A percentile compares a stretch with the other conserved stretches of the same genome.
Evolutionary conservation across 345 rosid genomes (phyloP).

Genomic region (Syzygium aromaticum): DNA sequence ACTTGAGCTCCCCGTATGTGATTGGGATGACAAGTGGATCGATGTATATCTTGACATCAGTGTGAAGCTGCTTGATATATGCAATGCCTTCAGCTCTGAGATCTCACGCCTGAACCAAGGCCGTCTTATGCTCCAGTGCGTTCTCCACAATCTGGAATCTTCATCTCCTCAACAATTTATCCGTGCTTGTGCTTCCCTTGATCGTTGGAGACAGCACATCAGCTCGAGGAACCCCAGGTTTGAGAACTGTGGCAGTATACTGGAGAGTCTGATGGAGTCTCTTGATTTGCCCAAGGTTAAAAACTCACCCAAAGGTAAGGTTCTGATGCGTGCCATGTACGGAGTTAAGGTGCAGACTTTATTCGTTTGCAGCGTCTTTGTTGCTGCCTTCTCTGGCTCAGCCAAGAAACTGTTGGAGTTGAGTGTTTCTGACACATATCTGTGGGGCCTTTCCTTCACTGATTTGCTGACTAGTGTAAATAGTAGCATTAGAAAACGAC

Average conservation of each 20-base stretch:
- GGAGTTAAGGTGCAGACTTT: conserved; percentile 80
- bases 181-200: conserved; percentile 54
- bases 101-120: conserved; percentile 68
- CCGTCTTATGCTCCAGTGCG: conserved; percentile 66
- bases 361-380: conserved; percentile 62
- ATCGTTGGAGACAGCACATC: conserved; percentile 71
- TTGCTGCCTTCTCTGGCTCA: conserved; percentile 71
- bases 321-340: conserved; percentile 80
- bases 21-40: conserved; percentile 93
- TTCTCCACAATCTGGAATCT: conserved; percentile 50
- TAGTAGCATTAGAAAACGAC: conserved; percentile 34
- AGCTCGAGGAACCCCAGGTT: conserved; percentile 53
- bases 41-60: conserved; percentile 83
- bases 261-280: conserved; percentile 46
- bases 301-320: conserved; percentile 81
- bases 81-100: conserved; percentile 73
- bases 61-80: conserved; percentile 73
- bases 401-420: conserved; percentile 42
- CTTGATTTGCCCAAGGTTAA: conserved; percentile 71
- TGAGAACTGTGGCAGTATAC: conserved; percentile 44
- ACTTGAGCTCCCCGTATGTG: conserved; percentile 72
- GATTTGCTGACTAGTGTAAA: conserved; percentile 47
- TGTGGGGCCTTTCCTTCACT: conserved; percentile 53
- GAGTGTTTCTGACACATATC: conserved; percentile 31
- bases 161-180: conserved; percentile 31